phyloP scores from a whole-genome alignment of 1,139 yeast genomes.

The Suhomyces bokatorum region DNA sequence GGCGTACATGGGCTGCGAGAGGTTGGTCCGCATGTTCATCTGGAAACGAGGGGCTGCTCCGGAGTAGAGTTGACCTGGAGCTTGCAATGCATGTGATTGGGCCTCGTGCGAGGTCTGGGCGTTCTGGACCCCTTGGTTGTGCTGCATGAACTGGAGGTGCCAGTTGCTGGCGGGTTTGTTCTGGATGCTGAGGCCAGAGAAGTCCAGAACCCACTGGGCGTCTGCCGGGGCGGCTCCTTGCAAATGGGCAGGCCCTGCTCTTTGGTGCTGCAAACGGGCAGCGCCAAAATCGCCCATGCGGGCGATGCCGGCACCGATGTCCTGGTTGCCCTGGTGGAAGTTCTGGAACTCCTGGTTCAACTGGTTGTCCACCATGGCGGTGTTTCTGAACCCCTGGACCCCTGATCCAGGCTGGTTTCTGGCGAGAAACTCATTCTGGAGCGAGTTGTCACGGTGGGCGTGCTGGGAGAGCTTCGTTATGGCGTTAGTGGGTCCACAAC shows the following conservation, averaged over 20 bases:
- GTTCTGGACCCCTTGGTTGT: conserved; percentile 8
- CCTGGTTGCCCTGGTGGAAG: conserved; percentile 22
- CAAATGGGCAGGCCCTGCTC: not conserved
- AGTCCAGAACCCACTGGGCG: conserved; percentile 10
- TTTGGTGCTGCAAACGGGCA: conserved; percentile 3
- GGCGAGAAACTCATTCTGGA: conserved; percentile 21
- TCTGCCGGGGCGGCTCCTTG: not conserved
- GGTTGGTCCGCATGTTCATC: conserved; percentile 23
- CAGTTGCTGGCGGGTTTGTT: conserved; percentile 9
- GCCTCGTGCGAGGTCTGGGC: not conserved
- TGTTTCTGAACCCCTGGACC: conserved; percentile 12
- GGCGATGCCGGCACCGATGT: conserved; percentile 26
- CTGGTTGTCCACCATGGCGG: conserved; percentile 24
- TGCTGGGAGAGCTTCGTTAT: conserved; percentile 25
- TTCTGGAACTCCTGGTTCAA: conserved; percentile 39
- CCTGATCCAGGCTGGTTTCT: conserved; percentile 13
- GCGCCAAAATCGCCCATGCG: conserved; percentile 15
- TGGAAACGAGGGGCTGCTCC: conserved; percentile 10
- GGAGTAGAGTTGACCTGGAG: not conserved
- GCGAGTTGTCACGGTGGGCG: conserved; percentile 26
- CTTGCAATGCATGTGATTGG: not conserved
- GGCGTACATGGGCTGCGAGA: conserved; percentile 17
- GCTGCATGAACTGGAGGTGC: conserved; percentile 20
- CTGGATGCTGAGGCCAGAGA: conserved; percentile 10
- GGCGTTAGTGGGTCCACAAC: conserved; percentile 29